These are phyloP conservation scores for Globisporangium acanthophoron DNA, from an alignment of 352 stramenopile genomes.

Conservation along the genomic window DNA sequence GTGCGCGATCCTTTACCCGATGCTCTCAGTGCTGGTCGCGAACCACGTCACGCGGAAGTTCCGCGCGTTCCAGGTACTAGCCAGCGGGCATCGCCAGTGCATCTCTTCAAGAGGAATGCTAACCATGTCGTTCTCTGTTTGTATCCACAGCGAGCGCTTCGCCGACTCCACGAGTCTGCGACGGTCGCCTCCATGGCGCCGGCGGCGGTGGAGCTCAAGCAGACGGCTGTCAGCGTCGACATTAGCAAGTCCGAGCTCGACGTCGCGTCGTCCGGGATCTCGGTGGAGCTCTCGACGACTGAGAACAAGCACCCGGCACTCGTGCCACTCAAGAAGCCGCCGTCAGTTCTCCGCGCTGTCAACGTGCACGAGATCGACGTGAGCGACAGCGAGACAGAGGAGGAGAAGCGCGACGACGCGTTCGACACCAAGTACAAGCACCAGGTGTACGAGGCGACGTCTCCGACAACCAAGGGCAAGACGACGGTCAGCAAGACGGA, in stretches of 20 bases:
- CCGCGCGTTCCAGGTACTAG: slow-evolving; percentile 28
- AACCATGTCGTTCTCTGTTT: neutral
- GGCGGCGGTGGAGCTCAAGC: slow-evolving; percentile 34
- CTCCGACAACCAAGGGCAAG: neutral
- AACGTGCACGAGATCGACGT: slow-evolving; percentile 23
- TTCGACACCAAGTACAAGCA: slow-evolving; percentile 9
- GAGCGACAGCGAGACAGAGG: slow-evolving; percentile 34
- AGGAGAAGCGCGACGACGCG: slow-evolving; percentile 24
- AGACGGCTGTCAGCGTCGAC: slow-evolving; percentile 20
- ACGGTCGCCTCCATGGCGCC: slow-evolving; percentile 41
- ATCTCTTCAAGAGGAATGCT: neutral
- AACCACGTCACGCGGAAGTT: slow-evolving; percentile 62
- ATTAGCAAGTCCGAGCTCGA: slow-evolving; percentile 15
- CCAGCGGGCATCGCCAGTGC: too few relatives aligned
- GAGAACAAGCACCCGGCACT: slow-evolving; percentile 22
- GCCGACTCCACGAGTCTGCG: slow-evolving; percentile 43
- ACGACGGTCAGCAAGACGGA: slow-evolving; percentile 5
- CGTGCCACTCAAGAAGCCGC: slow-evolving; percentile 34
- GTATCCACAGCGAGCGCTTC: slow-evolving; percentile 23
- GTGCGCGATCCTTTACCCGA: slow-evolving; percentile 47
- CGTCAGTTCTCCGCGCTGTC: slow-evolving; percentile 29
- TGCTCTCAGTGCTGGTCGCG: slow-evolving; percentile 58
- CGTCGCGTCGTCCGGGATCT: slow-evolving; percentile 9
- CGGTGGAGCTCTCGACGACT: slow-evolving; percentile 32
- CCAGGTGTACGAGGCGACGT: slow-evolving; percentile 7